Percentiles rank a stretch among this genome's conserved stretches.
Conservation (phyloP, 306 rosid species). For the Trifolium fragiferum region DNA sequence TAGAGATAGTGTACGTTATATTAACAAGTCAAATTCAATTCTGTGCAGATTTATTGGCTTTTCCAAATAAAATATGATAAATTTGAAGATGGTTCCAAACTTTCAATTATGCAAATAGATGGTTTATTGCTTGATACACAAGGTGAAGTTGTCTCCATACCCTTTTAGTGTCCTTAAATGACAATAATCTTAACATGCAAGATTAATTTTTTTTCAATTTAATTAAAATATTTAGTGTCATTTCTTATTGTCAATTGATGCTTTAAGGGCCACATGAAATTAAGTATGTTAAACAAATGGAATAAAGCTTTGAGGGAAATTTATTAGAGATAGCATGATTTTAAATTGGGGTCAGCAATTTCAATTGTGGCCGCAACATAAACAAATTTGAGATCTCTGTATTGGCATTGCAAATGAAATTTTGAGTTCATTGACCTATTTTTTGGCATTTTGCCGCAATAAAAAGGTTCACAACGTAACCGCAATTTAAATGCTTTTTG, state of each 20-base stretch:
- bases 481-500: not conserved
- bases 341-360: too few species aligned
- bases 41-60: not conserved
- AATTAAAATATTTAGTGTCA: not conserved
- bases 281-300: not conserved
- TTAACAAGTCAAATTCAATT: not conserved
- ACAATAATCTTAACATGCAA: not conserved
- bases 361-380: too few species aligned
- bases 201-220: not conserved
- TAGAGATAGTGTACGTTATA: not conserved
- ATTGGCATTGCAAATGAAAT: too few species aligned
- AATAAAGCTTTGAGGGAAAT: not conserved
- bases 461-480: too few species aligned
- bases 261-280: not conserved
- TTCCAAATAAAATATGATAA: not conserved
- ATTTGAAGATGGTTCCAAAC: constrained; percentile 5
- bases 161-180: not conserved
- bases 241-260: not conserved
- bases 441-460: too few species aligned
- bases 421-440: too few species aligned
- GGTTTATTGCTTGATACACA: not conserved
- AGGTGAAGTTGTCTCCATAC: not conserved
- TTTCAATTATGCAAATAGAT: not conserved
- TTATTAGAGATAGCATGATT: not conserved
- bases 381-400: too few species aligned